phyloP scores from a whole-genome alignment of 2,329 filamentous ascomycete species.

The Nannizziopsis barbatae region DNA sequence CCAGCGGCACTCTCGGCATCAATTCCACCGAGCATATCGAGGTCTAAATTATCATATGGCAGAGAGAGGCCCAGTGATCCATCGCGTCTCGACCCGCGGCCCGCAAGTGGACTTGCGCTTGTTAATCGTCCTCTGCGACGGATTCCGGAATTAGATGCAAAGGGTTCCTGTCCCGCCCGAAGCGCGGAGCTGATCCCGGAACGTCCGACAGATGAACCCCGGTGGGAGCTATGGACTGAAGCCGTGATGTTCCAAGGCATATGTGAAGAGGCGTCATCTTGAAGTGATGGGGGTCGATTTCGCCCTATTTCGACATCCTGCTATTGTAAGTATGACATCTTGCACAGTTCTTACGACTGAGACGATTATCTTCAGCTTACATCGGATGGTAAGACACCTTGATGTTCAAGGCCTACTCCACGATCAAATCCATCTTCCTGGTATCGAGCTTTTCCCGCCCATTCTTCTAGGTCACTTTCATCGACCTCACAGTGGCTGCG shows the following conservation, averaged over 20 bases:
- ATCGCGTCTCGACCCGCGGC: conserved; percentile 32
- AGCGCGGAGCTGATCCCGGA: conserved; percentile 25
- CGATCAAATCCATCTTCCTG: conserved; percentile 29
- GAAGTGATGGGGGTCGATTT: conserved; percentile 53
- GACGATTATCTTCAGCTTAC: conserved; percentile 4
- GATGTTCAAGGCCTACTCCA: conserved; percentile 11
- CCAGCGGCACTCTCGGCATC: conserved; percentile 22
- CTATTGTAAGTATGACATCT: not conserved
- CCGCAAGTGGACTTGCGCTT: conserved; percentile 51
- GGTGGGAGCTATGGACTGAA: conserved; percentile 44
- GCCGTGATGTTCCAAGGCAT: conserved; percentile 59
- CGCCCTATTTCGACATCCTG: conserved; percentile 57
- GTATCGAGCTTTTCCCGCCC: conserved; percentile 1
- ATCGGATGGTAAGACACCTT: conserved; percentile 6
- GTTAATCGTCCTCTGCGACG: conserved; percentile 41
- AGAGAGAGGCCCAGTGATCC: not conserved
- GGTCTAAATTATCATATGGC: conserved; percentile 13
- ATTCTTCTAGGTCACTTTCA: conserved; percentile 29
- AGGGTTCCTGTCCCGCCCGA: conserved; percentile 19
- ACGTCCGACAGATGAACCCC: conserved; percentile 27
- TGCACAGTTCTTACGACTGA: not conserved
- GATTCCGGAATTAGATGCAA: conserved; percentile 1
- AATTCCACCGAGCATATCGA: conserved; percentile 11
- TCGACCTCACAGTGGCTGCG: conserved; percentile 15
- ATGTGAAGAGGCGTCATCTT: conserved; percentile 54